Percentiles rank a stretch among this genome's conserved stretches.
phyloP scores from a whole-genome alignment of 805 yeast species.

The Candida sakaeoensis region DNA sequence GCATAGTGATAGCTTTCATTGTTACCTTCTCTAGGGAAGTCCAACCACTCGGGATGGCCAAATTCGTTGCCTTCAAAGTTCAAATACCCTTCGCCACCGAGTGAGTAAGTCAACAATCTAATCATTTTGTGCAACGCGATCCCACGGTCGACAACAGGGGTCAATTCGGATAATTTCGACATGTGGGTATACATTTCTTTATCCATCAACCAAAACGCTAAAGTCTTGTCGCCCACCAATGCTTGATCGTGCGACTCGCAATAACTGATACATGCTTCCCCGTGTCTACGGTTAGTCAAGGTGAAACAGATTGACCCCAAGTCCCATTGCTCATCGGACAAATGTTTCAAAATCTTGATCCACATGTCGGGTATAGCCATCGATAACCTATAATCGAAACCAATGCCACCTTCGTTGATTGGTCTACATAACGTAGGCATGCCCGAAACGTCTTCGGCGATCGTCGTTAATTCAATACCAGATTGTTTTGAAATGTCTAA shows the following conservation, averaged over 20 bases:
- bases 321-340: constrained; percentile 87
- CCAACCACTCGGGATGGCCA: constrained; percentile 99
- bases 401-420: constrained; percentile 75
- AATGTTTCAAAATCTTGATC: constrained; percentile 88
- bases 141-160: constrained; percentile 84
- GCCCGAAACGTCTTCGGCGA: constrained; percentile 97
- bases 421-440: constrained; percentile 92
- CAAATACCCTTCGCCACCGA: constrained; percentile 97
- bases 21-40: constrained; percentile 91
- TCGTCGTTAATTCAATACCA: constrained; percentile 53
- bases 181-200: constrained; percentile 96
- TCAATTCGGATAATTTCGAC: constrained; percentile 70
- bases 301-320: constrained; percentile 75
- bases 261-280: constrained; percentile 85
- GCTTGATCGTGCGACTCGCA: constrained; percentile 98
- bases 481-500: constrained; percentile 44
- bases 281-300: constrained; percentile 81
- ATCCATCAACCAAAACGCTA: constrained; percentile 98
- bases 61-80: constrained; percentile 97
- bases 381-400: constrained; percentile 88
- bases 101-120: constrained; percentile 75
- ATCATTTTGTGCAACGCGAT: constrained; percentile 88
- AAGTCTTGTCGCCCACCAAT: constrained; percentile 91
- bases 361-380: constrained; percentile 99
- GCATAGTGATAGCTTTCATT: constrained; percentile 89